Conservation (phyloP, 2,329 filamentous ascomycete genomes). For the Alternaria sp. region DNA sequence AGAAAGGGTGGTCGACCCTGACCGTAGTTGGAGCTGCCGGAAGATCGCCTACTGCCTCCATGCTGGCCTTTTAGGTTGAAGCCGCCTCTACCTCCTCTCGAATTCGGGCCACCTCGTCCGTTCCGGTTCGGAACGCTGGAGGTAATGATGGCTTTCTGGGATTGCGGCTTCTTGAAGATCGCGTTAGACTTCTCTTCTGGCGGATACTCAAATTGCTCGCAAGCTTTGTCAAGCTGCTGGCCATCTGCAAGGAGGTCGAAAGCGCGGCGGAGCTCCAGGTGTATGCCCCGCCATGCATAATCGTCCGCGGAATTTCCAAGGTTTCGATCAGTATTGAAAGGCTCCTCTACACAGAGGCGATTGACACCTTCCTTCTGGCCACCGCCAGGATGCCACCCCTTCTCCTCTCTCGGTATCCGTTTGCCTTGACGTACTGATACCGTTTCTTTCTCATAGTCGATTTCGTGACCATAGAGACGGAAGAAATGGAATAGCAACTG, state of each 20-base stretch:
- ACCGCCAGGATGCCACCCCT: slow-evolving; percentile 77
- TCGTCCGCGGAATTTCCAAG: slow-evolving; percentile 96
- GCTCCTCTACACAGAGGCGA: slow-evolving; percentile 91
- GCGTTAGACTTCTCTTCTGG: slow-evolving; percentile 70
- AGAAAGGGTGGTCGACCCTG: slow-evolving; percentile 48
- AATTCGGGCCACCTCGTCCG: slow-evolving; percentile 52
- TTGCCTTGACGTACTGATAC: slow-evolving; percentile 85
- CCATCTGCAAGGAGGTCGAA: slow-evolving; percentile 78
- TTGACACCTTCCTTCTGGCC: slow-evolving; percentile 63
- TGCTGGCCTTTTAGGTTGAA: slow-evolving; percentile 58
- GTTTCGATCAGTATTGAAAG: slow-evolving; percentile 89
- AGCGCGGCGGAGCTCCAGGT: slow-evolving; percentile 85
- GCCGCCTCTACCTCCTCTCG: slow-evolving; percentile 55
- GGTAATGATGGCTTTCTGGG: slow-evolving; percentile 62
- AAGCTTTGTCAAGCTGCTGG: slow-evolving; percentile 80
- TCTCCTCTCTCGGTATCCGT: slow-evolving; percentile 79
- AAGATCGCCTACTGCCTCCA: slow-evolving; percentile 58
- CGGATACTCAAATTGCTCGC: slow-evolving; percentile 86
- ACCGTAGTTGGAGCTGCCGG: slow-evolving; percentile 60
- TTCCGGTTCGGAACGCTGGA: slow-evolving; percentile 57
- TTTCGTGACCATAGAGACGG: slow-evolving; percentile 89
- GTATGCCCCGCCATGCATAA: slow-evolving; percentile 88
- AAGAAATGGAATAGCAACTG: slow-evolving; percentile 96
- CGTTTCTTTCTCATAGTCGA: slow-evolving; percentile 84
- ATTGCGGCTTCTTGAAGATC: slow-evolving; percentile 60